Base-by-base conservation (phyloP, 345 rosid genomes). In the Pistacia integerrima region DNA sequence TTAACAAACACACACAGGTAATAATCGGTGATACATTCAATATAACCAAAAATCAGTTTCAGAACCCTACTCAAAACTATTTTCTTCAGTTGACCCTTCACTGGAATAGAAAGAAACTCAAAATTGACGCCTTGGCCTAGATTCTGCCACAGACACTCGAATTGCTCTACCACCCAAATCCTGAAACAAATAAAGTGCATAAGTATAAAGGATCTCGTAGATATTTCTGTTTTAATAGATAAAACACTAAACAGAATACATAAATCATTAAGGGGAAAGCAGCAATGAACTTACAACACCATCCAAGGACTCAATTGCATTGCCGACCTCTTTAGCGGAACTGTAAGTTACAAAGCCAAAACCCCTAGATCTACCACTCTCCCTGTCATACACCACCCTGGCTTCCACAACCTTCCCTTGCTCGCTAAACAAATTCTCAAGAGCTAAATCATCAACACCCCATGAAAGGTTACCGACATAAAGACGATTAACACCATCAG, bases 331-430 rank as follows among this genome's bases (percentile, higher is more conserved):
- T 51, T 88, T 86, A 74, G 97, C 64, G 69, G 97, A 90, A 78
- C 85, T 85, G 82, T 88, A 96, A 9, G 97, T 88, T 58, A 96
- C 98, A 76, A 96, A 96, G 63, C 99, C 99, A 44, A 93, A 96
- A 73, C 99, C 98, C 87, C 94, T 91, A 59, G 99, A 96, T 78
- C 99, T 87, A 67, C 99, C 98, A 71, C 85, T 93, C 64, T 93
- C 98, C 83, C 98, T 81, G 81, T 96, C 99, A 77, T 91, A 96
- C 67, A 96, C 90, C 46, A 96, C 99, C 85, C 74, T 96, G 18
- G 98, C 99, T 67, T 96, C 99, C 73, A 90, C 79, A 75, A 96
- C 98, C 75, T 88, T 88, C 11, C 99, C 97, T 68, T 90, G 91
- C 85, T 90, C 97, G n/a, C 90, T 87, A 73, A 93, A 96, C 86